A percentile compares a stretch with the other conserved stretches of the same genome.
These are phyloP conservation scores for Darksidea phi DNA, from an alignment of 495 filamentous ascomycete species.

Conservation along the genomic window DNA sequence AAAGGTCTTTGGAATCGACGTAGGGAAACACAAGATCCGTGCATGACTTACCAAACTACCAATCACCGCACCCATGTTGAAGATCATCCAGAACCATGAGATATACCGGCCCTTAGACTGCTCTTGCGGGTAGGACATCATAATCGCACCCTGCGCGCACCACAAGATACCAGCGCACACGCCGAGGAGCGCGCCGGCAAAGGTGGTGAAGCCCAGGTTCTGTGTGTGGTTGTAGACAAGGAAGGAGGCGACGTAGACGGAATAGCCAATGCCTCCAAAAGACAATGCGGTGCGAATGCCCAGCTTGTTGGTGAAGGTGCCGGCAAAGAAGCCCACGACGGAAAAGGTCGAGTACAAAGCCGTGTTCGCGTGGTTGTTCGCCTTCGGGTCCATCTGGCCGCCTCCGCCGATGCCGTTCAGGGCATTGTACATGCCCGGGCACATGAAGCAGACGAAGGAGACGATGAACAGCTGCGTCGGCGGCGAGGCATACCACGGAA, in stretches of 20 bases:
- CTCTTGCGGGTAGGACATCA: slow-evolving; percentile 91
- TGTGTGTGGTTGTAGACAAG: slow-evolving; percentile 78
- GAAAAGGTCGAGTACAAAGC: slow-evolving; percentile 50
- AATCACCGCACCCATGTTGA: slow-evolving; percentile 90
- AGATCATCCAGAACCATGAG: slow-evolving; percentile 91
- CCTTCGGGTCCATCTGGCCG: slow-evolving; percentile 47
- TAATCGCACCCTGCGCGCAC: slow-evolving; percentile 90
- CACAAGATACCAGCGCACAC: slow-evolving; percentile 84
- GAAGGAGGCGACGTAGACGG: slow-evolving; percentile 75
- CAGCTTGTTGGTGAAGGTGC: slow-evolving; percentile 63
- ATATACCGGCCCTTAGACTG: slow-evolving; percentile 83
- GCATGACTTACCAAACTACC: slow-evolving; percentile 65
- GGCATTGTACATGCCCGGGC: slow-evolving; percentile 64
- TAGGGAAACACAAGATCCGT: not conserved
- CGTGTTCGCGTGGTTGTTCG: slow-evolving; percentile 49
- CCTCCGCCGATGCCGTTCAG: slow-evolving; percentile 55
- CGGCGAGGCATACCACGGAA: slow-evolving; percentile 75
- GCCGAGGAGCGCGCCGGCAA: slow-evolving; percentile 60
- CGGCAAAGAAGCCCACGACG: slow-evolving; percentile 56
- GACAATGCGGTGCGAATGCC: slow-evolving; percentile 71
- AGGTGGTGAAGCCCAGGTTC: slow-evolving; percentile 57
- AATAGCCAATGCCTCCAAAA: slow-evolving; percentile 84
- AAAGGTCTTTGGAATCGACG: not conserved
- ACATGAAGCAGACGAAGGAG: slow-evolving; percentile 84
- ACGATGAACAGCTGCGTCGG: slow-evolving; percentile 72